A percentile compares a stretch with the other conserved stretches of the same genome.
Conservation (phyloP, 2,329 filamentous ascomycete species). For the Ophiostoma fasciatum region DNA sequence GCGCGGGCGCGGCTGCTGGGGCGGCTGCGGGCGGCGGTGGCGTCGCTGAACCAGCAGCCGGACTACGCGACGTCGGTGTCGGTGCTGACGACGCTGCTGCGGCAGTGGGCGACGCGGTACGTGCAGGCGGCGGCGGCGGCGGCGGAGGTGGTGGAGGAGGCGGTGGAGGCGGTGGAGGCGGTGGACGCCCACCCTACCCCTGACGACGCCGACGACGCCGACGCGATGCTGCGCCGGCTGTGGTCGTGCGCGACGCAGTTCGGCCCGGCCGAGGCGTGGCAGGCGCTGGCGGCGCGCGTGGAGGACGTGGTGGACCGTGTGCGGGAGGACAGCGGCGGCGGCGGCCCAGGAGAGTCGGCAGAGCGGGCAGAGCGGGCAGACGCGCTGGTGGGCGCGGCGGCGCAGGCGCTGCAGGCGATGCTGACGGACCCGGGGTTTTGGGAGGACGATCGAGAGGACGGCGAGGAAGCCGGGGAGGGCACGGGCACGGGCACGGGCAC, state of each 20-base stretch:
- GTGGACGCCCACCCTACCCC: constrained; percentile 33
- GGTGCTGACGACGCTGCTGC: constrained; percentile 57
- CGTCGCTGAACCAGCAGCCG: constrained; percentile 56
- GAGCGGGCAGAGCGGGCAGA: constrained; percentile 50
- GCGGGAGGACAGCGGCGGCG: neutral
- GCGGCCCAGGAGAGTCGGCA: too few relatives aligned
- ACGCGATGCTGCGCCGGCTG: constrained; percentile 62
- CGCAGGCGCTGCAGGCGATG: constrained; percentile 63
- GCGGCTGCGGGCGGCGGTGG: constrained; percentile 61
- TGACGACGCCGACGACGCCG: constrained; percentile 58
- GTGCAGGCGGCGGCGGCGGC: constrained; percentile 57
- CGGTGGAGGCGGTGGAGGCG: neutral
- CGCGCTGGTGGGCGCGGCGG: constrained; percentile 52
- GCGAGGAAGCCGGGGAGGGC: too few relatives aligned
- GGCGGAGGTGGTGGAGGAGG: constrained; percentile 40
- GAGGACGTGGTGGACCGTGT: constrained; percentile 47
- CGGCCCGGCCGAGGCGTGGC: constrained; percentile 60
- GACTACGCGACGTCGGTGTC: constrained; percentile 84
- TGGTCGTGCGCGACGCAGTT: constrained; percentile 72
- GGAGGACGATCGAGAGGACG: constrained; percentile 34
- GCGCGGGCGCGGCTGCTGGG: constrained; percentile 41
- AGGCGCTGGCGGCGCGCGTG: constrained; percentile 54
- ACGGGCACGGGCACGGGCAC: too few relatives aligned
- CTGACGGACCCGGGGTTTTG: constrained; percentile 79
- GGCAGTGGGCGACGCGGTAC: constrained; percentile 66